Percentiles rank a stretch among this genome's conserved stretches.
These are phyloP conservation scores for Diaporthe vexans DNA, from an alignment of 2,329 filamentous ascomycete genomes.

Conservation along the genomic window DNA sequence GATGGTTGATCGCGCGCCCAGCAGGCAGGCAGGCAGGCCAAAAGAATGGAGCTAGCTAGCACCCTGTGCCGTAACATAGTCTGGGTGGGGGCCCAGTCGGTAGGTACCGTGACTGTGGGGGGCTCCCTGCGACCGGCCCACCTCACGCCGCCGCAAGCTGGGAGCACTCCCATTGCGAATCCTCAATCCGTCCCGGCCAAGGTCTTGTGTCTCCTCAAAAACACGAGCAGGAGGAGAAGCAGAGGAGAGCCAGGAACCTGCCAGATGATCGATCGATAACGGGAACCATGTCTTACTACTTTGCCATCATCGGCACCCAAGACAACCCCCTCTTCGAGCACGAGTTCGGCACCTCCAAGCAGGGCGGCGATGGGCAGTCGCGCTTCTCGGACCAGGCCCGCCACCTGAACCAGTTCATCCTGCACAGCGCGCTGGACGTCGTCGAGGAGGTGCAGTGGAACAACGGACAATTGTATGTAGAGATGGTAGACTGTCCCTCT, in stretches of 20 bases:
- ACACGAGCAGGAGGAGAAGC: not conserved
- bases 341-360: constrained; percentile 96
- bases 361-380: constrained; percentile 91
- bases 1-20: constrained; percentile 22
- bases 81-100: constrained; percentile 26
- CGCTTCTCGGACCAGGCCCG: constrained; percentile 90
- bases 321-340: constrained; percentile 97
- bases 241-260: too few relatives aligned
- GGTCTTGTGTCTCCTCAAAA: not conserved
- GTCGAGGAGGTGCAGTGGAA: constrained; percentile 98
- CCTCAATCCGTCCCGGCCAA: not conserved
- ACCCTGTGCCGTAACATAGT: constrained; percentile 7
- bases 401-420: constrained; percentile 97
- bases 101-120: constrained; percentile 35
- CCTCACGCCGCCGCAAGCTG: constrained; percentile 16
- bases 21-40: not conserved
- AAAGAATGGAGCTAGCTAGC: constrained; percentile 16
- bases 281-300: constrained; percentile 93
- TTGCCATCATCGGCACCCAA: constrained; percentile 94
- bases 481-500: not conserved
- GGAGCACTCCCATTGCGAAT: not conserved
- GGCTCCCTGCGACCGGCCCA: not conserved
- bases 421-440: constrained; percentile 93
- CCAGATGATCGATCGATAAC: constrained; percentile 49
- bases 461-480: constrained; percentile 80